These are phyloP conservation scores for Chiua virens DNA, from an alignment of 768 basidiomycete genomes.

Conservation along the genomic window DNA sequence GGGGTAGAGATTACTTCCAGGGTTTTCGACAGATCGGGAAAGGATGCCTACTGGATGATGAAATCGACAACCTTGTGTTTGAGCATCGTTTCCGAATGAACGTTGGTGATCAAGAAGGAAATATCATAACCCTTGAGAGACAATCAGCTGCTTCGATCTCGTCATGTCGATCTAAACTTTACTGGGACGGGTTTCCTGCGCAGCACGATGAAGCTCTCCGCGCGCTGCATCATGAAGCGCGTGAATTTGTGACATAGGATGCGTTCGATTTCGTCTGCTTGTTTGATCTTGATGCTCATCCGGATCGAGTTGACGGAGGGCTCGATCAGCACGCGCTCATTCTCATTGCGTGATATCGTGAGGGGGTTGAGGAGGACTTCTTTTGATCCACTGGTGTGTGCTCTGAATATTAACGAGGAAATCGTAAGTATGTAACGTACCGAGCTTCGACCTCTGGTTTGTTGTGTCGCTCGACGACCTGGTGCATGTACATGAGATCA, in stretches of 20 bases:
- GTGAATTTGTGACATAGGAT: slow-evolving; percentile 98
- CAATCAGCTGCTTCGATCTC: slow-evolving; percentile 13
- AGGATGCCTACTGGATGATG: slow-evolving; percentile 83
- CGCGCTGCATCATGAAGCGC: slow-evolving; percentile 98
- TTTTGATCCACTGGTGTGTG: slow-evolving; percentile 69
- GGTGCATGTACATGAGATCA: slow-evolving; percentile 1
- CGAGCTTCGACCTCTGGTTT: slow-evolving; percentile 92
- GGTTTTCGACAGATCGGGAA: not conserved
- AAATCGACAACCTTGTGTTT: slow-evolving; percentile 99
- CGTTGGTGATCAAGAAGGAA: slow-evolving; percentile 96
- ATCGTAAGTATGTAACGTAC: slow-evolving; percentile 41
- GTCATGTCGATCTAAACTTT: slow-evolving; percentile 28
- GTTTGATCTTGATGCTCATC: slow-evolving; percentile 97
- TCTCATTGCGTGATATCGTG: slow-evolving; percentile 94
- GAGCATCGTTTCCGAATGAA: slow-evolving; percentile 96
- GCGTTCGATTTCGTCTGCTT: slow-evolving; percentile 97
- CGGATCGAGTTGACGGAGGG: slow-evolving; percentile 97
- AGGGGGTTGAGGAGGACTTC: slow-evolving; percentile 94
- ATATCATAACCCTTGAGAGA: slow-evolving; percentile 88
- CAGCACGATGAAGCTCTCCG: slow-evolving; percentile 95
- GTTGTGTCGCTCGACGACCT: slow-evolving; percentile 97
- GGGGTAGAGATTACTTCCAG: not conserved
- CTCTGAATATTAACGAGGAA: slow-evolving; percentile 1
- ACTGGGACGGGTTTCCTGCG: slow-evolving; percentile 91
- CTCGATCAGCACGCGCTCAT: slow-evolving; percentile 96